These are phyloP conservation scores for Irpex rosettiformis DNA, from an alignment of 1,284 basidiomycete genomes.

Conservation along the genomic window DNA sequence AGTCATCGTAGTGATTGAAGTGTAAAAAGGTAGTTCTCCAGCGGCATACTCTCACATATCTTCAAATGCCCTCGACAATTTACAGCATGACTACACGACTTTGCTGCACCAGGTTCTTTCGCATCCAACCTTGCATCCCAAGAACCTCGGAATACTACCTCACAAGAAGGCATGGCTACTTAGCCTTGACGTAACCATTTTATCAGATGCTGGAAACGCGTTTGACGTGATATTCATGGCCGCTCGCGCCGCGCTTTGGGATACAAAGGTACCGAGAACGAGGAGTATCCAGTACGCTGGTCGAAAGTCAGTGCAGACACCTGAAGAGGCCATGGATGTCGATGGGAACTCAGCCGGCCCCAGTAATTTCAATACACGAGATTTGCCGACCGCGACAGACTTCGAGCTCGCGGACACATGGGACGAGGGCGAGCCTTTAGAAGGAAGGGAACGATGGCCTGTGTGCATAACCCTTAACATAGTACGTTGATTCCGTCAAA, in stretches of 20 bases:
- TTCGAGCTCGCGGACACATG: slow-evolving; percentile 82
- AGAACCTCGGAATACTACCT: slow-evolving; percentile 60
- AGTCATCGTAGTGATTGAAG: slow-evolving; percentile 22
- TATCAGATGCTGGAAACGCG: slow-evolving; percentile 70
- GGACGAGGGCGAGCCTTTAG: slow-evolving; percentile 73
- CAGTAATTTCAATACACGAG: slow-evolving; percentile 59
- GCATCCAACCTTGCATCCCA: slow-evolving; percentile 58
- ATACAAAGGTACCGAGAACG: slow-evolving; percentile 75
- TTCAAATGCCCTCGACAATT: slow-evolving; percentile 60
- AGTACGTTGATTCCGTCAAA: slow-evolving; percentile 33
- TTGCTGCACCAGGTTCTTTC: slow-evolving; percentile 56
- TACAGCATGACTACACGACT: slow-evolving; percentile 64
- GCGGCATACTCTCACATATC: slow-evolving; percentile 71
- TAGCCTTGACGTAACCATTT: slow-evolving; percentile 64
- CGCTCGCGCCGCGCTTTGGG: slow-evolving; percentile 71
- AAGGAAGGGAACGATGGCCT: slow-evolving; percentile 62
- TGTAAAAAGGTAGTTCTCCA: slow-evolving; percentile 58
- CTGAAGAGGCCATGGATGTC: slow-evolving; percentile 47
- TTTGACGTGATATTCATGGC: slow-evolving; percentile 76
- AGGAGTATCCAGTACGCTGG: slow-evolving; percentile 55
- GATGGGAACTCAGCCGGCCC: slow-evolving; percentile 31
- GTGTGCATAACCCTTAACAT: slow-evolving; percentile 73
- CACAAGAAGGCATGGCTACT: slow-evolving; percentile 67
- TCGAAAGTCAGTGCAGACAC: slow-evolving; percentile 19
- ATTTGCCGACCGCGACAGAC: slow-evolving; percentile 51